Base-by-base conservation (phyloP, 2,329 filamentous ascomycete genomes). In the Zymoseptoria pseudotritici region DNA sequence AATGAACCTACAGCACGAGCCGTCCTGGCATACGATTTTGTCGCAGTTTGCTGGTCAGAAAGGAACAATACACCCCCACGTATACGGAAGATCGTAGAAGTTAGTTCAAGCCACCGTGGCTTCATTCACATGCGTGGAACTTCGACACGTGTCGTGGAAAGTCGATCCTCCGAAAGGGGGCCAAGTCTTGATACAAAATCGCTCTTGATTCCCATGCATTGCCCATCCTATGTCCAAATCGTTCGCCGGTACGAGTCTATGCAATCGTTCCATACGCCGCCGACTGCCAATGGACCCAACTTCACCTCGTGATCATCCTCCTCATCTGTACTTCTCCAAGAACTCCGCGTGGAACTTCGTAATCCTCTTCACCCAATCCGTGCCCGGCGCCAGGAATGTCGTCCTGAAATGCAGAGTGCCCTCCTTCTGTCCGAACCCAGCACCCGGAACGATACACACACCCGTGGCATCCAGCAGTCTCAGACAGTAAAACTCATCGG, bases 401-500 rank as follows among this genome's bases (percentile, higher is more conserved):
- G 94, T 99, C 63, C 94, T 83, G 83, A 99, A 96, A 79, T 99
- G 94, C 71, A 94, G 80, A 0, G 90, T 94, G 69, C 87, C 88
- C 70, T 94, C 89, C 77, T 88, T 92, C 80, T 99, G 94, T 5
- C 94, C 94, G 72, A 99, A 99, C 0, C 94, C 94, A 59, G 86
- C 88, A 52, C 94, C 94, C 1, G 94, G 88, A 2, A 99, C 91
- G 57, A 97, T 89, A 70, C 94, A 99, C 60, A 99, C 88, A 62
- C 94, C 94, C 0, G 94, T 99, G 2, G 90, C 88, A 74, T 99
- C 92, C 63, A 99, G 88, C 70, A 99, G 81, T 63, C 86, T 83
- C 79, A 96, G 83, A 78, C 89, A 91, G 82, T 99, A 99, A 79
- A 95, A 96, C 76, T 97, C 93, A 70, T 99, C 94, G 1, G 93